Evolutionary conservation across 2,329 filamentous ascomycete genomes (phyloP).

Genomic region (Fusarium oxysporum): DNA sequence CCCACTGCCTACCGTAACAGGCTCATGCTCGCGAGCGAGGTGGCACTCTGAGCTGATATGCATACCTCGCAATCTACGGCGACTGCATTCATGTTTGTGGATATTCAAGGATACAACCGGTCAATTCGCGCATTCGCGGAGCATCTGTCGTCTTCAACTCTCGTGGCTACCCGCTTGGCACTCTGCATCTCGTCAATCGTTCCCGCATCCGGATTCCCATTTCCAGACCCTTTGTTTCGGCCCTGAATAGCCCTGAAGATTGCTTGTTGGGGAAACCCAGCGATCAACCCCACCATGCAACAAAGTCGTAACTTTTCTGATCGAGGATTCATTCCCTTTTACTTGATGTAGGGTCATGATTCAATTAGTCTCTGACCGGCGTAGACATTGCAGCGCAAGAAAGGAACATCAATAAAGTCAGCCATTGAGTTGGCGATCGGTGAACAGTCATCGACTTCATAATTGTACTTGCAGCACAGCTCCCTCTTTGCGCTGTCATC

Average conservation of each 20-base stretch:
- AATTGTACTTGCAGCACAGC: not conserved
- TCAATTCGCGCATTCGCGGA: not conserved
- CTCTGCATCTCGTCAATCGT: slow-evolving; percentile 46
- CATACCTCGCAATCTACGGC: slow-evolving; percentile 3
- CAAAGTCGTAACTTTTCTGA: slow-evolving; percentile 1
- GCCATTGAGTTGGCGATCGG: not conserved
- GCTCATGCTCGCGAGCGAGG: not conserved
- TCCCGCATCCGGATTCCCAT: slow-evolving; percentile 42
- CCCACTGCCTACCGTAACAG: slow-evolving; percentile 7
- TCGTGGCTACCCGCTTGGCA: slow-evolving; percentile 31
- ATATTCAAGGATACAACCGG: slow-evolving; percentile 9
- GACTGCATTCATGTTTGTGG: not conserved
- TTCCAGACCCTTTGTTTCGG: slow-evolving; percentile 41
- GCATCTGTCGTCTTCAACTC: slow-evolving; percentile 14
- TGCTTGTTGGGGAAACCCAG: slow-evolving; percentile 24
- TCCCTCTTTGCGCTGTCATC: not conserved
- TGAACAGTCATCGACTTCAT: not conserved
- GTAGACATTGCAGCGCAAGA: not conserved
- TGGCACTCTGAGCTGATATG: slow-evolving; percentile 4
- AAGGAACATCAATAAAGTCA: not conserved
- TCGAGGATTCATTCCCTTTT: not conserved
- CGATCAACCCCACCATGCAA: slow-evolving; percentile 20
- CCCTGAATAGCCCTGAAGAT: slow-evolving; percentile 23
- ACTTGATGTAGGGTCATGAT: not conserved
- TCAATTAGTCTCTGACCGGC: not conserved